These are phyloP conservation scores for Bonia amplexicaulis DNA, from an alignment of 176 grass and related monocot species.

Conservation along the genomic window DNA sequence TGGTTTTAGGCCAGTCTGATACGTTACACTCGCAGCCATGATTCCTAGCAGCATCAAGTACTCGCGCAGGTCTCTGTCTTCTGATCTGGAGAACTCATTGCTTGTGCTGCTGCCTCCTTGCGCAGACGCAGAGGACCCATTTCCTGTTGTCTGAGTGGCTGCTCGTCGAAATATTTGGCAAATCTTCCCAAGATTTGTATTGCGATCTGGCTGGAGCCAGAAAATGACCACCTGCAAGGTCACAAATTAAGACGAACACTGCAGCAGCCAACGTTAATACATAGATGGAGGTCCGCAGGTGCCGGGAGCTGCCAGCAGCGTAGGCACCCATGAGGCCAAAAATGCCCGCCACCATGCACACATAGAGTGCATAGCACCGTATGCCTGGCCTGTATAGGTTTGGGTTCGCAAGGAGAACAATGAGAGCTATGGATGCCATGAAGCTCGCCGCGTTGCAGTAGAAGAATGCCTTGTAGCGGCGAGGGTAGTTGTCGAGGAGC, in stretches of 20 bases:
- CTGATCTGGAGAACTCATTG: not conserved
- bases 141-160: too few species aligned
- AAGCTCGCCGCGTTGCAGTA: slow-evolving; percentile 56
- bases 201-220: not conserved
- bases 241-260: slow-evolving; percentile 4
- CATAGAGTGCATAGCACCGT: slow-evolving; percentile 23
- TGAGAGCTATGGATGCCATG: slow-evolving; percentile 40
- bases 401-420: slow-evolving; percentile 43
- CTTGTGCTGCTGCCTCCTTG: not conserved
- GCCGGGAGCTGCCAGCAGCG: slow-evolving; percentile 40
- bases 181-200: too few species aligned
- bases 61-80: not conserved
- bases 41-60: slow-evolving; percentile 41
- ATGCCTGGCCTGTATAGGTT: slow-evolving; percentile 28
- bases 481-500: slow-evolving; percentile 12
- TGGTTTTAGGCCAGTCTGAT: slow-evolving; percentile 36
- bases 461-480: slow-evolving; percentile 35
- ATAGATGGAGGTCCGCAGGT: slow-evolving; percentile 31
- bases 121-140: not conserved
- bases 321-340: slow-evolving; percentile 42
- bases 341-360: slow-evolving; percentile 31
- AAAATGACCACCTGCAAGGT: not conserved
- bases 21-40: slow-evolving; percentile 32
- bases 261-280: slow-evolving; percentile 18
- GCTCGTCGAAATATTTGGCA: too few species aligned